Base-by-base conservation (phyloP, 257 asterid genomes). In the Paraleonurus japonicus region DNA sequence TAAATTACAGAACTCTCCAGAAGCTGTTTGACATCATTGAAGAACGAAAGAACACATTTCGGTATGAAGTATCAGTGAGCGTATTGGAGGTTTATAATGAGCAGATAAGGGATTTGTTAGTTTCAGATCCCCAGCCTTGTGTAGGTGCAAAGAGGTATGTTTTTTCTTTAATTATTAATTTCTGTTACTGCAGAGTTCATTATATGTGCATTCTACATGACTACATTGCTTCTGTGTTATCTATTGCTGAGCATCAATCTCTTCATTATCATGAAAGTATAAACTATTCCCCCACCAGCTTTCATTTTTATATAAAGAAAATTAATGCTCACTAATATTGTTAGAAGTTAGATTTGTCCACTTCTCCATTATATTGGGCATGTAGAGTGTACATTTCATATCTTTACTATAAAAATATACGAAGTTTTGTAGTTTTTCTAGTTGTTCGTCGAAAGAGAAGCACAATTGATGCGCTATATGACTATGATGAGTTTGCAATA, bases 11-110 rank as follows among this genome's bases (percentile, higher is more conserved):
- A 75, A 95, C 99, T 64, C 95, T 95, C 45, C 90, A 89, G 82
- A 85, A 83, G 76, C 81, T 95, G 9, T 95, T 92, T 76, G 83
- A 60, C 81, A 85, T 92, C 54, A 87, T 88, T 71, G 96, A 85
- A 65, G 96, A 88, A 81, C 72, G 99, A 74, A 86, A 88, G 74
- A 85, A 63, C 67, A 81, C 90, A n/a, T 84, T 81, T 70, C 75
- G 65, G 3, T 95, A 88, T 43, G 92, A 92, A 75, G 76, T 95
- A 73, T 86, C 96, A 58, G 98, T 92, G 51, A 89, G 97, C 57
- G 99, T 92, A 23, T 73, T 95, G 82, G 99, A 95, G 83, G 98
- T 95, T 70, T 95, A 95, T 71, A 95, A 95, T 72, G 99, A 95
- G 84, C 98, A 91, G 78, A 88, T 95, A 71, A 78, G 96, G 50